Evolutionary conservation across 108 stramenopile species (phyloP), one percentile per base, ranked within the genome.

Genomic region (Licmophora abbreviata): DNA sequence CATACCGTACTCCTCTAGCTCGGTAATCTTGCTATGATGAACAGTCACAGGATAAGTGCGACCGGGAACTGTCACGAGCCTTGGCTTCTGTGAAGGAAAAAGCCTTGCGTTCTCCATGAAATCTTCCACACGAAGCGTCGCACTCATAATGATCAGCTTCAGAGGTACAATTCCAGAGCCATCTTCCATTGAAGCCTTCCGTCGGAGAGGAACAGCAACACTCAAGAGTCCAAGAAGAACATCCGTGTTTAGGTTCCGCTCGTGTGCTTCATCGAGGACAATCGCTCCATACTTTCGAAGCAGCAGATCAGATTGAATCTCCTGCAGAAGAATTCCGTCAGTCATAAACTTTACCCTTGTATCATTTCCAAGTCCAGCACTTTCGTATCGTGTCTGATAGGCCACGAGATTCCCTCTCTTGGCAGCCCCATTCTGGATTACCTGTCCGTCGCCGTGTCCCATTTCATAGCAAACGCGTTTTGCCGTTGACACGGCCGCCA

Each of bases 301-400:
- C 10, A 99, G 74, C 55, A 99, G 58, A 66, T 99, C 98, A 3
- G 63, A 62, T 56, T 87, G 77, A 44, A 94, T 83, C 59, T 99
- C 98, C 38, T 79, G 79, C 24, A 99, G 77, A 29, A 99, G 73
- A 43, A 99, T 91, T 31, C 98, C 98, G 64, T 99, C 98, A 17
- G 98, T 99, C 96, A 97, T 96, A 61, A 99, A 97, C 56, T 96
- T 92, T 27, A 97, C 49, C n/a, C 77, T 59, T 8, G 93, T 96
- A 20, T 64, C 44, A 29, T 53, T n/a, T 8, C 89, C 83, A 1
- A 93, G 48, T 7, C 93, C 92, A 22, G 84, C 80, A 1, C 70
- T 71, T 59, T 97, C 98, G 59, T 96, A 95, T 43, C 96, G 81
- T 3, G 97, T 96, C 58, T 95, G 89, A 57, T 97, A 97, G 10